Base-by-base conservation (phyloP, 164 flowering plant species). In the Houttuynia cordata region DNA sequence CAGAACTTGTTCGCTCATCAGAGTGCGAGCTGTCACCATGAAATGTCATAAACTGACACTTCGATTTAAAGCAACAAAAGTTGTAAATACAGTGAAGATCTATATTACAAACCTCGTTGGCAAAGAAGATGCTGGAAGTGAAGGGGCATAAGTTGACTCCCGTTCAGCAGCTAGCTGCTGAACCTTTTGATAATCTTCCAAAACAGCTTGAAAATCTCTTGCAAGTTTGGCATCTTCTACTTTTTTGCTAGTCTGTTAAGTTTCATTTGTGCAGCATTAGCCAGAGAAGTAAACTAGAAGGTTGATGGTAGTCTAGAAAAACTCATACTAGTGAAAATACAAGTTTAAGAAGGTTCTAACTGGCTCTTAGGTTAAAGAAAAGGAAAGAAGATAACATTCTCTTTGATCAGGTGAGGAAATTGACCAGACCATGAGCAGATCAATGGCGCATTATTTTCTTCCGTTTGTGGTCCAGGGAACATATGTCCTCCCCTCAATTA, bases 141-240 rank as follows among this genome's bases (percentile, higher is more conserved):
- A 63, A 53, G 89, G 89, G 13, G 76, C 60, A 69, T 81, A 84
- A 51, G 81, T 71, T 20, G 89, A 79, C 68, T 86, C 89, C 18
- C 87, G 81, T 68, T 86, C 87, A 25, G 85, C 74, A 13, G 89
- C 86, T 74, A 84, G 82, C 64, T 78, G 87, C 55, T 86, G 93
- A 59, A 78, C 79, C 70, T 86, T 86, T 72, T 86, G 87, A 64
- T 74, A 82, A 56, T 86, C 87, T 79, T 83, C 77, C 70, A 86
- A 70, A 51, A 78, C 72, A 34, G 79, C 73, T 60, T 83, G 87
- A 58, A 83, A 86, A 76, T 83, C 89, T 58, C 77, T 80, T n/a
- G 88, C 93, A 64, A 86, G 80, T 75, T 86, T 86, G n/a, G 87
- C 93, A 78, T 80, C 85, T 70, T 78, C 93, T 23, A 86, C 64